phyloP scores from a whole-genome alignment of 768 basidiomycete species.

The Leccinum olivaceopallidum region DNA sequence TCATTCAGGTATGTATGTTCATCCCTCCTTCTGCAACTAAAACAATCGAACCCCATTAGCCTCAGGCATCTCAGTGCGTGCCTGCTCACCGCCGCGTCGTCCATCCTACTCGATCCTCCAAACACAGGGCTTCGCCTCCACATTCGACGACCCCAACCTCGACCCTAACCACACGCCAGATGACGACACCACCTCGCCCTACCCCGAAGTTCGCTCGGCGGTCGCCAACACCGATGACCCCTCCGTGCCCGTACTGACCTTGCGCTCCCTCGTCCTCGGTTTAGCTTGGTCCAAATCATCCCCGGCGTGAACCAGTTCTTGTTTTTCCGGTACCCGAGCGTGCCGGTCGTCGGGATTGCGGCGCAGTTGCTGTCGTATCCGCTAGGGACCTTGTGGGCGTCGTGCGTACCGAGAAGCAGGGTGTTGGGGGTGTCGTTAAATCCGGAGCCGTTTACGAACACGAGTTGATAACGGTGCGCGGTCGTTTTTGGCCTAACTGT shows the following conservation, averaged over 20 bases:
- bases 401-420: conserved; percentile 50
- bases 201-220: conserved; percentile 70
- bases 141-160: conserved; percentile 30
- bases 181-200: conserved; percentile 40
- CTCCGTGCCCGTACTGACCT: conserved; percentile 56
- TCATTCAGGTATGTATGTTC: conserved; percentile 16
- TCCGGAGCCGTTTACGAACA: conserved; percentile 76
- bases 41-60: conserved; percentile 11
- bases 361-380: conserved; percentile 75
- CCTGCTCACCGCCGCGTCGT: not conserved
- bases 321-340: conserved; percentile 73
- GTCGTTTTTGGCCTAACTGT: conserved; percentile 25
- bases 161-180: conserved; percentile 13
- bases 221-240: conserved; percentile 74
- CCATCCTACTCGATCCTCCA: not conserved
- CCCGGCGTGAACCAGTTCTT: conserved; percentile 74
- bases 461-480: conserved; percentile 58
- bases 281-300: conserved; percentile 61
- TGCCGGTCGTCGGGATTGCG: conserved; percentile 61
- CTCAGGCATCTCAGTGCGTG: conserved; percentile 21
- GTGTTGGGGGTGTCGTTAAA: conserved; percentile 66
- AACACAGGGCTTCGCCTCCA: not conserved
- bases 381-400: conserved; percentile 58
- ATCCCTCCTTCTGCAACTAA: not conserved
- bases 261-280: conserved; percentile 76